These are phyloP conservation scores for Cynanchum wilfordii DNA, from an alignment of 257 asterid genomes.

Conservation along the genomic window DNA sequence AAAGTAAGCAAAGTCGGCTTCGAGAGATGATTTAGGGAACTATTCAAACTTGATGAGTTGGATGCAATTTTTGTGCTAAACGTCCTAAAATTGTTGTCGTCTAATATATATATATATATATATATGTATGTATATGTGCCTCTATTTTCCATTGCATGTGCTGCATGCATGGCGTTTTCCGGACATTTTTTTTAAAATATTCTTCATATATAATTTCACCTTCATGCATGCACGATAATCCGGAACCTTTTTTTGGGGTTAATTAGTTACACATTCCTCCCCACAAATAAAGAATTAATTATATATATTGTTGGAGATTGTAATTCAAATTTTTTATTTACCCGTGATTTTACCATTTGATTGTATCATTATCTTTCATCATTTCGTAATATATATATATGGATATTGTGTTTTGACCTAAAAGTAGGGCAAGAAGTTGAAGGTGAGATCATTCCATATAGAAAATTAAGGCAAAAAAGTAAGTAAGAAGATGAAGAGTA, in stretches of 20 bases:
- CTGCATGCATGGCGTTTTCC: conserved; percentile 6
- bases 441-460: background rate
- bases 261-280: background rate
- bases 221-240: conserved; percentile 11
- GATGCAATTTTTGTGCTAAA: conserved; percentile 1
- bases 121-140: background rate
- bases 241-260: background rate
- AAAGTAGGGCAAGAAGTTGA: no score
- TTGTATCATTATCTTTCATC: no score
- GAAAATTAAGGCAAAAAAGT: background rate
- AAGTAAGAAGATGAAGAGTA: background rate
- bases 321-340: no score
- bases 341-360: no score
- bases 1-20: conserved; percentile 38
- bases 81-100: background rate
- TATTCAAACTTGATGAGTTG: conserved; percentile 27
- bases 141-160: background rate
- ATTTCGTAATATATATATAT: no score
- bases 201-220: no score
- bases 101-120: background rate
- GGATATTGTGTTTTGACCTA: conserved; percentile 10
- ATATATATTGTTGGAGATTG: no score
- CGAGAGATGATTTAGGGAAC: conserved; percentile 2
- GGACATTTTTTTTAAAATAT: no score
- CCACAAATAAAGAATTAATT: background rate